Evolutionary conservation across 2,329 filamentous ascomycete species (phyloP).

Genomic region (Allantophomopsis lycopodina): DNA sequence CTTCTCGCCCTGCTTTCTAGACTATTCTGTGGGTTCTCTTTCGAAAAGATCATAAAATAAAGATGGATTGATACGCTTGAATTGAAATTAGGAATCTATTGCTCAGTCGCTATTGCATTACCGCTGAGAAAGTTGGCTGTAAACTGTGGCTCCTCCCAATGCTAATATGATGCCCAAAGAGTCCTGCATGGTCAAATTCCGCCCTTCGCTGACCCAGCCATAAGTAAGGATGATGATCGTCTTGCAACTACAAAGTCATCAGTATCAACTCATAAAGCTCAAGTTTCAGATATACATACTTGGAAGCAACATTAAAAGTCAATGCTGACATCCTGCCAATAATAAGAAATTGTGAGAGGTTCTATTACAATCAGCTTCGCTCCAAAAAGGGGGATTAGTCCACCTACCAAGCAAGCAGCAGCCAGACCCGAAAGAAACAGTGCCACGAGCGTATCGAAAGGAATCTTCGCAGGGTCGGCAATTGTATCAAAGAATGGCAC

Average conservation of each 20-base stretch:
- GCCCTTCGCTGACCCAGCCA: conserved; percentile 29
- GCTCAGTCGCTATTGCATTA: conserved; percentile 2
- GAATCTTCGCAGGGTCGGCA: conserved; percentile 15
- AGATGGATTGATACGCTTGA: no score
- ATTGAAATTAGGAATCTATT: background rate
- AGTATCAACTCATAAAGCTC: background rate
- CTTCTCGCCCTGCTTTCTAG: no score
- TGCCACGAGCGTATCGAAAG: conserved; percentile 23
- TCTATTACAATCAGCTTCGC: no score
- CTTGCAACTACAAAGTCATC: conserved; percentile 26
- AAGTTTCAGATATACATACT: no score
- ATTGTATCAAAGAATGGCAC: conserved; percentile 26
- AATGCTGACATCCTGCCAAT: no score
- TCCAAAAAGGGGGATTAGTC: no score
- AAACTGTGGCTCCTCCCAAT: conserved; percentile 28
- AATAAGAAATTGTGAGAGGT: no score
- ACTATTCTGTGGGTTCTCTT: no score
- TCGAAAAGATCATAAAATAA: no score
- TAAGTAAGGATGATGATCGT: conserved; percentile 29
- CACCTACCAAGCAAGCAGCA: conserved; percentile 21
- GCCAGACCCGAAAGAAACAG: conserved; percentile 26
- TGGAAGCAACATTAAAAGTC: no score
- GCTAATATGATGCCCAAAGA: conserved; percentile 27
- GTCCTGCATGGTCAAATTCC: conserved; percentile 23
- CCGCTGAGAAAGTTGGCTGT: conserved; percentile 22